Evolutionary conservation across 768 basidiomycete genomes (phyloP).

Genomic region (Boletus speciosus): DNA sequence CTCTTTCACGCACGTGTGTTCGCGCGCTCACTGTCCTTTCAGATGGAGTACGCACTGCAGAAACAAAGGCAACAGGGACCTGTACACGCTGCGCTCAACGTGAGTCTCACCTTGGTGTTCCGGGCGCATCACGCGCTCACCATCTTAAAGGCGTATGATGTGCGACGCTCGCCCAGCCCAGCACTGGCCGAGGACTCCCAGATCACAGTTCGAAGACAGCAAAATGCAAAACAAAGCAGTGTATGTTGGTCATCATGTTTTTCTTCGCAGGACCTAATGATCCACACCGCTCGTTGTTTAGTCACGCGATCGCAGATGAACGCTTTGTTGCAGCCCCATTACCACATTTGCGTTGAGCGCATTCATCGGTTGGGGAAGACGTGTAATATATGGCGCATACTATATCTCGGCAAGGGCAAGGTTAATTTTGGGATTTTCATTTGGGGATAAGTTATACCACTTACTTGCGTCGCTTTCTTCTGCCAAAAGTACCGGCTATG

Average conservation of each 20-base stretch:
- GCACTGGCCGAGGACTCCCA: slow-evolving; percentile 29
- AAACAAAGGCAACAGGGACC: slow-evolving; percentile 30
- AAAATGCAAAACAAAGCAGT: slow-evolving; percentile 18
- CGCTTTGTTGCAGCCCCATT: slow-evolving; percentile 3
- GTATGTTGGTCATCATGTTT: slow-evolving; percentile 11
- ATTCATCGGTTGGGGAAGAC: slow-evolving; percentile 12
- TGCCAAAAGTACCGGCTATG: slow-evolving; percentile 22
- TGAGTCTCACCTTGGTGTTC: slow-evolving; percentile 8
- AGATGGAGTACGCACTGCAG: slow-evolving; percentile 33
- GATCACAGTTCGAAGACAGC: slow-evolving; percentile 33
- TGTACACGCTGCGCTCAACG: slow-evolving; percentile 23
- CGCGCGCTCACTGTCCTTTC: slow-evolving; percentile 7
- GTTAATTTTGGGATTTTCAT: slow-evolving; percentile 21
- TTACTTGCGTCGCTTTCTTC: slow-evolving; percentile 7
- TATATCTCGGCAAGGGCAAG: slow-evolving; percentile 20
- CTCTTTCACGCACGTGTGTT: not conserved
- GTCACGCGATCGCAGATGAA: slow-evolving; percentile 32
- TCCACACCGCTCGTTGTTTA: slow-evolving; percentile 11
- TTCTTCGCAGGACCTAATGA: slow-evolving; percentile 10
- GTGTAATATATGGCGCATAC: slow-evolving; percentile 16
- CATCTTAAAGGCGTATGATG: slow-evolving; percentile 25
- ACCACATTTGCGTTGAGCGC: slow-evolving; percentile 24
- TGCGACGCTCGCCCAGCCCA: slow-evolving; percentile 32
- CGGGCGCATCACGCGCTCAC: slow-evolving; percentile 4
- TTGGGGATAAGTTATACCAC: slow-evolving; percentile 29